These are phyloP conservation scores for Tylopilus orsonianus DNA, from an alignment of 1,284 basidiomycete genomes.

Conservation along the genomic window DNA sequence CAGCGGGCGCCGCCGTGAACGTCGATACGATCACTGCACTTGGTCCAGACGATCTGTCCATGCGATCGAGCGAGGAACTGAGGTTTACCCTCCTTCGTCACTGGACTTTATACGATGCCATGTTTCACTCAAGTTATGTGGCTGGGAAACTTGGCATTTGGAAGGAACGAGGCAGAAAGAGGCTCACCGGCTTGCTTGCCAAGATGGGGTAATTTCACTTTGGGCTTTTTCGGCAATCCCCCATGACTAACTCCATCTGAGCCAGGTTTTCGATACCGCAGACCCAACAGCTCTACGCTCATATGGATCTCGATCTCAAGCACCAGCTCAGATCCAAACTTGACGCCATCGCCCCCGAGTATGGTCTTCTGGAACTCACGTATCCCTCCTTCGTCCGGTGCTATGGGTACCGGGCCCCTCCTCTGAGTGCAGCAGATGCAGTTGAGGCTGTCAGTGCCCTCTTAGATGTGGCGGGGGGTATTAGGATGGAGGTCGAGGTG, in stretches of 20 bases:
- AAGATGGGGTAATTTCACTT: constrained; percentile 99
- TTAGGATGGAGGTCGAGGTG: constrained; percentile 85
- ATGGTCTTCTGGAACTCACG: constrained; percentile 91
- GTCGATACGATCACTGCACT: constrained; percentile 51
- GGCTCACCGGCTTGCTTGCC: constrained; percentile 88
- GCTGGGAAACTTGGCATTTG: constrained; percentile 94
- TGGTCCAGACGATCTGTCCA: constrained; percentile 77
- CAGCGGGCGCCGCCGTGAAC: constrained; percentile 35
- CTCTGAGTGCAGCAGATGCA: constrained; percentile 89
- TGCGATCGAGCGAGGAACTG: constrained; percentile 82
- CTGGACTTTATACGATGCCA: constrained; percentile 97
- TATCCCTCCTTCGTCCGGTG: constrained; percentile 93
- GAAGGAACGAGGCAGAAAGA: constrained; percentile 90
- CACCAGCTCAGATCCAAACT: constrained; percentile 80
- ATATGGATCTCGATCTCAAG: constrained; percentile 97
- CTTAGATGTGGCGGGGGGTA: constrained; percentile 88
- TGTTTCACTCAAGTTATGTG: constrained; percentile 97
- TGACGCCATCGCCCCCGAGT: constrained; percentile 91
- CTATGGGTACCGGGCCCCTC: constrained; percentile 85
- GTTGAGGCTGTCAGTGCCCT: constrained; percentile 89
- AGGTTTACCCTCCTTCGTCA: constrained; percentile 95
- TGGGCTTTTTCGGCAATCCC: constrained; percentile 1
- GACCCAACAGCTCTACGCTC: constrained; percentile 89
- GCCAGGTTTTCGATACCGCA: constrained; percentile 87
- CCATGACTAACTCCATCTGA: constrained; percentile 9